A percentile compares a stretch with the other conserved stretches of the same genome.
These are phyloP conservation scores for Blastocladiella emersonii DNA, from an alignment of 371 early-diverging fungal species.

Conservation along the genomic window DNA sequence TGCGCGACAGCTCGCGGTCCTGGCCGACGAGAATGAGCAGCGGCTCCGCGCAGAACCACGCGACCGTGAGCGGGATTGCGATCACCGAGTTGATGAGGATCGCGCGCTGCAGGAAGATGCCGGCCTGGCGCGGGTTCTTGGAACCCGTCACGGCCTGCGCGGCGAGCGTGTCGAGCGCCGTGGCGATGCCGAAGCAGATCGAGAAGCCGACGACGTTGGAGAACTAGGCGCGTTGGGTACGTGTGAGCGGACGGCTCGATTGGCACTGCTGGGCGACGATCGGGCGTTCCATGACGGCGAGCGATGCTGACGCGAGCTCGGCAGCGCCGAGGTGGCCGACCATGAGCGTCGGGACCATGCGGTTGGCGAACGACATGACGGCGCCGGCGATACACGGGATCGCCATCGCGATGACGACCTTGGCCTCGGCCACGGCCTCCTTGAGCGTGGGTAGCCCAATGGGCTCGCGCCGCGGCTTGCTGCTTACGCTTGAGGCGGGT, in stretches of 20 bases:
- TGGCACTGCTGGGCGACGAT: neutral
- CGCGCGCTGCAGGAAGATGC: conserved; percentile 68
- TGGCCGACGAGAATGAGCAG: conserved; percentile 33
- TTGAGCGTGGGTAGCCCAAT: too few species aligned
- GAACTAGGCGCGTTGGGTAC: conserved; percentile 13
- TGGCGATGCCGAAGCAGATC: conserved; percentile 56
- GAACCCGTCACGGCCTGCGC: conserved; percentile 70
- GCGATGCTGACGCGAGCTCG: conserved; percentile 61
- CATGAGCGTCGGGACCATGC: neutral
- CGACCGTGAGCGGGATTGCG: conserved; percentile 48
- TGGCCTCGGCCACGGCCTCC: too few species aligned
- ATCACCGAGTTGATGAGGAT: conserved; percentile 51
- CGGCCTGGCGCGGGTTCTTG: conserved; percentile 49
- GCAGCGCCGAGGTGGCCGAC: conserved; percentile 33
- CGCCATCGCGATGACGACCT: too few species aligned
- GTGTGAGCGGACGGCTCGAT: neutral
- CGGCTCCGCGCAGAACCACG: conserved; percentile 41
- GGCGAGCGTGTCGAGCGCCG: conserved; percentile 79
- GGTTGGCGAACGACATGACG: neutral
- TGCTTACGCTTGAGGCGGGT: too few species aligned
- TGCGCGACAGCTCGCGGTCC: conserved; percentile 29
- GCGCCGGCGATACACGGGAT: too few species aligned
- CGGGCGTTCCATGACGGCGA: conserved; percentile 43
- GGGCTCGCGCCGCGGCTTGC: too few species aligned
- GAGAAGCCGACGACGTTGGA: conserved; percentile 72